Conservation (phyloP, 805 yeast species). For the Saccharomycopsis sp. region DNA sequence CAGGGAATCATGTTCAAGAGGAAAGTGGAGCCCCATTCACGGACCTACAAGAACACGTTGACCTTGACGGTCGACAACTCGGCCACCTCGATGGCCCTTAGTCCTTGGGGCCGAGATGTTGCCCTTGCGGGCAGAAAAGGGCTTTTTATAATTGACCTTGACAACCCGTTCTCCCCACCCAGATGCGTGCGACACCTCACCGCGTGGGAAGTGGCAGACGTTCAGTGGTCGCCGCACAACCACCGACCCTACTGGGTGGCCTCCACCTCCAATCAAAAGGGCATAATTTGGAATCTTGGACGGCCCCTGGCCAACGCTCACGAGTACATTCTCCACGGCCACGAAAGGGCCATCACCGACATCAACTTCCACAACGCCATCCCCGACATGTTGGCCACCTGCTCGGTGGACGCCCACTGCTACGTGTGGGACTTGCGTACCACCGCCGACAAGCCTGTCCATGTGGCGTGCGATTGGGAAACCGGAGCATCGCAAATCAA, state of each 20-base stretch:
- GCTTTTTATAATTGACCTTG: conserved; percentile 79
- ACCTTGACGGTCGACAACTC: conserved; percentile 52
- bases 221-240: conserved; percentile 94
- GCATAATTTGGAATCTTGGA: conserved; percentile 85
- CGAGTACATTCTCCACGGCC: conserved; percentile 81
- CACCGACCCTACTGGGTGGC: conserved; percentile 85
- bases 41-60: conserved; percentile 11
- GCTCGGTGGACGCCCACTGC: conserved; percentile 84
- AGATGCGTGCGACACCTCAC: conserved; percentile 88
- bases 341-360: conserved; percentile 89
- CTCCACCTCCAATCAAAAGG: conserved; percentile 92
- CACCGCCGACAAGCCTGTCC: conserved; percentile 57
- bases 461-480: conserved; percentile 85
- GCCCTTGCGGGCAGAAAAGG: conserved; percentile 82
- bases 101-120: conserved; percentile 88
- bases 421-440: conserved; percentile 86
- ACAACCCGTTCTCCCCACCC: conserved; percentile 93
- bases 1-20: too few species aligned
- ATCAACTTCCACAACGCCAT: conserved; percentile 83
- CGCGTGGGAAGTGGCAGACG: conserved; percentile 98
- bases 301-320: conserved; percentile 58
- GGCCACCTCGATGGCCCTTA: conserved; percentile 80
- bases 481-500: conserved; percentile 94
- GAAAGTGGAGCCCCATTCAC: too few species aligned
- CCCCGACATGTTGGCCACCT: conserved; percentile 84